A percentile compares a stretch with the other conserved stretches of the same genome.
These are phyloP conservation scores for Microstegium vimineum DNA, from an alignment of 176 grass and related monocot genomes.

Conservation along the genomic window DNA sequence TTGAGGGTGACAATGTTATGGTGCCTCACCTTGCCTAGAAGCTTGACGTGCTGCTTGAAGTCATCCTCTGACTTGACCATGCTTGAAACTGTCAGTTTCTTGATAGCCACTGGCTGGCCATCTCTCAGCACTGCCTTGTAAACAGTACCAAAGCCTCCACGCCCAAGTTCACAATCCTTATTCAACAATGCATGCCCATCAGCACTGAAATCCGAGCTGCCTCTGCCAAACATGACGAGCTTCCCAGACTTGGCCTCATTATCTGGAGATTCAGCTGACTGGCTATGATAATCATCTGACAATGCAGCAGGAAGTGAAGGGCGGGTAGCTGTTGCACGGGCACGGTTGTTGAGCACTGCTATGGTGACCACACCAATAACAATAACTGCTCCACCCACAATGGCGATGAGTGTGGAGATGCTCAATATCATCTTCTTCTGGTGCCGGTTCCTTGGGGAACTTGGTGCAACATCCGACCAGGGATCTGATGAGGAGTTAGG, in stretches of 20 bases:
- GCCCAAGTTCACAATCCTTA: constrained; percentile 81
- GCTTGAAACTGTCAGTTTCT: constrained; percentile 87
- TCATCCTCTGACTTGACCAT: constrained; percentile 72
- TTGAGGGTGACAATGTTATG: constrained; percentile 54
- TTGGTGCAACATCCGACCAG: constrained; percentile 23
- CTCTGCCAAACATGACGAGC: constrained; percentile 67
- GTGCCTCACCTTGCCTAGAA: constrained; percentile 60
- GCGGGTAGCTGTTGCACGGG: constrained; percentile 18
- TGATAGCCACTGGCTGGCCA: constrained; percentile 72
- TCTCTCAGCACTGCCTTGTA: constrained; percentile 71
- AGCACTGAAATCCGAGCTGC: constrained; percentile 48
- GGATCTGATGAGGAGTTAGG: constrained; percentile 63
- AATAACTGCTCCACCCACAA: constrained; percentile 62
- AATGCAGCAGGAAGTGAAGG: constrained; percentile 33
- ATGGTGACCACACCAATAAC: constrained; percentile 57
- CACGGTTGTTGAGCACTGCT: constrained; percentile 54
- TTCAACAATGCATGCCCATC: constrained; percentile 69
- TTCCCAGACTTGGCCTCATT: constrained; percentile 57
- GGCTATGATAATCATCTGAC: constrained; percentile 53
- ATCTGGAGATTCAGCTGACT: constrained; percentile 41
- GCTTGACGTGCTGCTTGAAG: constrained; percentile 63
- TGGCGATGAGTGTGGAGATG: constrained; percentile 74
- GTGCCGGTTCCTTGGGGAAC: constrained; percentile 29
- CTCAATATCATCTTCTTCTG: constrained; percentile 83
- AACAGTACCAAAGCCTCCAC: constrained; percentile 79